Evolutionary conservation across 371 early-diverging fungal species (phyloP).

Genomic region (Mortierella sp.): DNA sequence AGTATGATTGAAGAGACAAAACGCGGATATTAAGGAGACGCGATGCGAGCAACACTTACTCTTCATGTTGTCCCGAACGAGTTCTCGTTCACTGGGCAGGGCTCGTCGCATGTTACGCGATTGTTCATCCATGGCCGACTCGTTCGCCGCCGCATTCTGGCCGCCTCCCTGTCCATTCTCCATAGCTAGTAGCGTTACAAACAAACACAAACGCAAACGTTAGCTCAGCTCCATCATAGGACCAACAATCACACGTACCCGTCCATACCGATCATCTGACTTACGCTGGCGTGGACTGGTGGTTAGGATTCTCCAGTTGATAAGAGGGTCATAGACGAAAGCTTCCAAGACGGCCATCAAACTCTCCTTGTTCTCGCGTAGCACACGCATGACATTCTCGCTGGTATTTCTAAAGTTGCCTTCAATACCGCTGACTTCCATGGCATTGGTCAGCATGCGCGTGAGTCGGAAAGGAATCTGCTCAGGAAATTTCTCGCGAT

Average conservation of each 20-base stretch:
- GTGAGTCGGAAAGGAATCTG: conserved; percentile 98
- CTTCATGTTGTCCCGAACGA: conserved; percentile 50
- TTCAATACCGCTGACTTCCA: conserved; percentile 98
- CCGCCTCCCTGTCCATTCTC: conserved; percentile 47
- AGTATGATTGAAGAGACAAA: background rate
- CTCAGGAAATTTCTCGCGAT: conserved; percentile 98
- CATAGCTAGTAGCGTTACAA: conserved; percentile 24
- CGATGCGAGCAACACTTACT: conserved; percentile 20
- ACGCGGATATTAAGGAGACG: background rate
- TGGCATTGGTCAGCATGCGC: conserved; percentile 97
- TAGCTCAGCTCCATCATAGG: background rate
- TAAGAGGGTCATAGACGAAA: conserved; percentile 98
- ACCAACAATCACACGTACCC: background rate
- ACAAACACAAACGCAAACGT: background rate
- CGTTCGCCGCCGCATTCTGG: conserved; percentile 26
- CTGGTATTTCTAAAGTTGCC: conserved; percentile 97
- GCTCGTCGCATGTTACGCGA: conserved; percentile 49
- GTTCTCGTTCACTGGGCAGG: conserved; percentile 50
- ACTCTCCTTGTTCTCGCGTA: conserved; percentile 96
- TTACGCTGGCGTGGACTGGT: conserved; percentile 61
- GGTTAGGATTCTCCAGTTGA: conserved; percentile 88
- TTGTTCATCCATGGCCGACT: conserved; percentile 52
- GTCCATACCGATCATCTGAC: background rate
- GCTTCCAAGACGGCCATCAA: conserved; percentile 99
- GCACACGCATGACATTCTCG: conserved; percentile 96